These are phyloP conservation scores for Polyplosphaeria fusca DNA, from an alignment of 495 filamentous ascomycete species.

Conservation along the genomic window DNA sequence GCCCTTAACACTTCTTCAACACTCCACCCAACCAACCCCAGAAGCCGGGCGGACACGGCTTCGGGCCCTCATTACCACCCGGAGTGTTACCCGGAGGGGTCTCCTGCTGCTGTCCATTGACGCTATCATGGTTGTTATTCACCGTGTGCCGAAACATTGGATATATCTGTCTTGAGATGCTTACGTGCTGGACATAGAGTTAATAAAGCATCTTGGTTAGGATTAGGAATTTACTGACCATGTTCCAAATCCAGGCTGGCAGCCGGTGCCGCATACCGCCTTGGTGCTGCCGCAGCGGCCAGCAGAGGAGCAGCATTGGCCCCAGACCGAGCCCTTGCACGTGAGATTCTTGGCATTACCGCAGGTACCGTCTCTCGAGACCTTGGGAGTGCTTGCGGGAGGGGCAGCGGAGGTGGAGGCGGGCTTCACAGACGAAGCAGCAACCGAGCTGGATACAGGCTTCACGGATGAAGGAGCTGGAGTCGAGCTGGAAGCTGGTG, in stretches of 20 bases:
- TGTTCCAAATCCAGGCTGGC: constrained; percentile 4
- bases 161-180: no score
- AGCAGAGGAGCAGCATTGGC: constrained; percentile 13
- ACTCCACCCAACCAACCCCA: no score
- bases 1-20: no score
- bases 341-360: not conserved
- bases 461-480: constrained; percentile 1
- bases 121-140: no score
- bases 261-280: constrained; percentile 4
- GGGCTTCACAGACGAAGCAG: not conserved
- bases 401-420: not conserved
- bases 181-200: no score
- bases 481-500: not conserved
- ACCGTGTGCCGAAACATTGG: no score
- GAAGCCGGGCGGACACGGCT: no score
- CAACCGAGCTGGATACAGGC: not conserved
- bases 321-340: constrained; percentile 15
- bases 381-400: constrained; percentile 1
- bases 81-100: no score
- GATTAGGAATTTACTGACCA: no score
- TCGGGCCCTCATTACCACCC: no score
- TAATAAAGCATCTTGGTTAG: no score
- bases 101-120: no score
- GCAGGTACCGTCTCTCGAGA: constrained; percentile 20
- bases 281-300: constrained; percentile 7